Base-by-base conservation (phyloP, 2,329 filamentous ascomycete genomes). In the Microdochium bolleyi region DNA sequence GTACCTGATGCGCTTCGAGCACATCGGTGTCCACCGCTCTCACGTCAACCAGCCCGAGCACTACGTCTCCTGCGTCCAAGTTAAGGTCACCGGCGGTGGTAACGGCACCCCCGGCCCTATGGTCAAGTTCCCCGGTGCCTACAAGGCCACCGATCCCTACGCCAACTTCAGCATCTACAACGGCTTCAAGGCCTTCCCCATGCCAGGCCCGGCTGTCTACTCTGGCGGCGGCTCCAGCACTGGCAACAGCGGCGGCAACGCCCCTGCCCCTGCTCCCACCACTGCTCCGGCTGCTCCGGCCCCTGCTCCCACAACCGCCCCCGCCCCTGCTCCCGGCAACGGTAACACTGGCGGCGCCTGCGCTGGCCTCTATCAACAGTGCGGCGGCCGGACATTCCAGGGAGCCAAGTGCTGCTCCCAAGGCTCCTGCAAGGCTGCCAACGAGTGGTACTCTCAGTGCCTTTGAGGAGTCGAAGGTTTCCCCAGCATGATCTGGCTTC, bases 111-210 rank as follows among this genome's bases (percentile, higher is more conserved):
- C 44, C 3, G 44, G 21, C 21, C 21, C 21, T 19, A 55, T 60
- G 30, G 78, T 82, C 16, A 59, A 70, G 1, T 78, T 82, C 64
- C 79, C 79, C 0, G 78, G 78, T 5, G 78, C 75, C 1, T 82
- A 82, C 60, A 71, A 72, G 58, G 64, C 61, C 1, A 67, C 63
- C 19, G 78, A 80, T 53, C 64, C 77, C 34, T 38, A 38, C n/a
- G 34, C 34, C 7, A 38, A 38, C 14, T 38, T 38, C n/a, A 16
- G 13, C 34, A 14, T 38, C 34, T 38, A 38, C 34, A 38, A 38
- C 34, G 34, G 34, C 14, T 4, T 16, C 7, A 38, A 38, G 34
- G n/a, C 13, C 7, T 38, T 38, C 34, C 34, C 34, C 34, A 16
- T 38, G 13, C 34, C 34, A 3, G 34, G 34, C n/a, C 34, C 34